Base-by-base conservation (phyloP, 768 basidiomycete genomes). In the Lyophyllum shimeji region DNA sequence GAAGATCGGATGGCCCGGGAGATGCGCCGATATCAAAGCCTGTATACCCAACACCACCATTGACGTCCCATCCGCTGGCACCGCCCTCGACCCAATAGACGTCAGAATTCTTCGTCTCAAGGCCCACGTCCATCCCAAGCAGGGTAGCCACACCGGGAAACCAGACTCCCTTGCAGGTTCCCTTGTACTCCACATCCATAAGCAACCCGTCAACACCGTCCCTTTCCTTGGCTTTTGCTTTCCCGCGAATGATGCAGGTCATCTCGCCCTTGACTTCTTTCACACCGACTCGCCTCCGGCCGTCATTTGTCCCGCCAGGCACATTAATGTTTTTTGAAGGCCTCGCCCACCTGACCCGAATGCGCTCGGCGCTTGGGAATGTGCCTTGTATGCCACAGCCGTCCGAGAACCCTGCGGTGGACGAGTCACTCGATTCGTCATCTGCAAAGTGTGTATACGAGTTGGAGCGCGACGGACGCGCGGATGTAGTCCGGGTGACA, bases 91-190 rank as follows among this genome's bases (percentile, higher is more conserved):
- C 77, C 90, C 90, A 93, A 15, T 76, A 69, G 20, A 90, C 77
- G 55, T 89, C 86, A 21, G 84, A 86, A 24, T 83, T 83, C 62
- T 85, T 86, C 8, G 82, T 78, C 57, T 86, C 84, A 12, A 93
- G 75, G 11, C 81, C 80, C 29, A 90, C 79, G 62, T 93, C 90
- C 78, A 93, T 73, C 9, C 89, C 91, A 18, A 93, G 76, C 62
- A 90, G 74, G 2, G 88, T 92, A 2, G 91, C 91, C 4, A 91
- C 90, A 1, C 90, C 91, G 39, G 89, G 85, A 64, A 85, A 91
- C 87, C 89, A 93, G 43, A 93, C 72, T 12, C 87, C 87, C 58
- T 82, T 85, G 69, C 89, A 92, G 2, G 82, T 80, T 37, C 81
- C 89, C 58, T 83, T 85, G 66, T 90, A 91, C 53, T 87, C 82